phyloP scores from a whole-genome alignment of 2,329 filamentous ascomycete genomes.

The Fusarium devonianum region DNA sequence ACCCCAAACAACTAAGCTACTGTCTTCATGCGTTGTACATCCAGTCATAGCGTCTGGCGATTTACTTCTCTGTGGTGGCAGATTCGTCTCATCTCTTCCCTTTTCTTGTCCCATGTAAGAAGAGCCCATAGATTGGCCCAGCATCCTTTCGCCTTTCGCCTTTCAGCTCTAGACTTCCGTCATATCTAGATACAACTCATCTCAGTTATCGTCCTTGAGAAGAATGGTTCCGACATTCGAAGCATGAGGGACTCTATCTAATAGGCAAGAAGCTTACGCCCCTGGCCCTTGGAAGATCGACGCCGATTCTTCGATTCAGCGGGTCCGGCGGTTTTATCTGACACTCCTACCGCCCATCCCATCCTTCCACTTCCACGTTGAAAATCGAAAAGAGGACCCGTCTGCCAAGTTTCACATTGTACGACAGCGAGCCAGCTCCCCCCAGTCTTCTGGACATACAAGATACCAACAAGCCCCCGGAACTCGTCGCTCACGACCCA shows the following conservation, averaged over 20 bases:
- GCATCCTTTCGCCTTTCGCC: slow-evolving; percentile 16
- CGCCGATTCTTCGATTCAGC: slow-evolving; percentile 33
- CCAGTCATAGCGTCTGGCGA: slow-evolving; percentile 37
- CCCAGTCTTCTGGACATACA: slow-evolving; percentile 31
- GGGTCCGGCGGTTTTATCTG: slow-evolving; percentile 33
- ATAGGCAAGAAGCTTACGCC: slow-evolving; percentile 15
- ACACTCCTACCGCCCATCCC: slow-evolving; percentile 22
- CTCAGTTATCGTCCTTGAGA: too few relatives aligned
- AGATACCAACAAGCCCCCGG: slow-evolving; percentile 30
- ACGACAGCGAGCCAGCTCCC: slow-evolving; percentile 20
- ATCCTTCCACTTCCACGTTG: slow-evolving; percentile 19
- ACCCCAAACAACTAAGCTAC: slow-evolving; percentile 43
- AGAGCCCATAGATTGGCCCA: slow-evolving; percentile 26
- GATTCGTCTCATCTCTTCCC: slow-evolving; percentile 43
- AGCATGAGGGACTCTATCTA: slow-evolving; percentile 22
- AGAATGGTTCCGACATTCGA: slow-evolving; percentile 27
- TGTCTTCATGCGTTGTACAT: slow-evolving; percentile 42
- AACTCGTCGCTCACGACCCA: slow-evolving; percentile 18
- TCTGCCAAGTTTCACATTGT: slow-evolving; percentile 27
- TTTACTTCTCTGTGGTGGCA: slow-evolving; percentile 36
- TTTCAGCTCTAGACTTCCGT: slow-evolving; percentile 20
- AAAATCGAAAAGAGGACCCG: slow-evolving; percentile 29
- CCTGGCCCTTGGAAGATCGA: slow-evolving; percentile 32
- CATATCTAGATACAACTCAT: too few relatives aligned
- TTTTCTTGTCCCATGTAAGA: slow-evolving; percentile 31